Evolutionary conservation across 1,284 basidiomycete species (phyloP).

Genomic region (Psilocybe mexicana): DNA sequence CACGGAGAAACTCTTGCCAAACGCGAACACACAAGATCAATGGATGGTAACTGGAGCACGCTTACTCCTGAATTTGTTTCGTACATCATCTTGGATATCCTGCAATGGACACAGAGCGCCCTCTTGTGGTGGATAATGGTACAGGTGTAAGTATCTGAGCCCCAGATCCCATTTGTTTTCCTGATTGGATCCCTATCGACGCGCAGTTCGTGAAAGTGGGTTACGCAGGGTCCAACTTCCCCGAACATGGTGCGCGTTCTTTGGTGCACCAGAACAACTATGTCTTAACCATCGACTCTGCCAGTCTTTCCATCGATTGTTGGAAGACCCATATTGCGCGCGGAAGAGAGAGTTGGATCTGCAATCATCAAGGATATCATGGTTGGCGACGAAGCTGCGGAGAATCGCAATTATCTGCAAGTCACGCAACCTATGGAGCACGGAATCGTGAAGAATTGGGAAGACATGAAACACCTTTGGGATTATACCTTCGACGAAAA

Average conservation of each 20-base stretch:
- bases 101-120: constrained; percentile 65
- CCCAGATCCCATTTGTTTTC: background rate
- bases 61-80: constrained; percentile 1
- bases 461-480: constrained; percentile 98
- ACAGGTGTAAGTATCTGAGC: constrained; percentile 78
- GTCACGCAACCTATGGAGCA: constrained; percentile 99
- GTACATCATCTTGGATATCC: background rate
- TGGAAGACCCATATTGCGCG: constrained; percentile 94
- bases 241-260: constrained; percentile 79
- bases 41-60: constrained; percentile 1
- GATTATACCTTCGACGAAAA: constrained; percentile 99
- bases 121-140: constrained; percentile 96
- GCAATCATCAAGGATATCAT: constrained; percentile 94
- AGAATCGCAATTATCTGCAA: constrained; percentile 94
- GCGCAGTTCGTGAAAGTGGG: constrained; percentile 96
- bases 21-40: constrained; percentile 18
- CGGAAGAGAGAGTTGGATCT: constrained; percentile 90
- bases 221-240: constrained; percentile 98
- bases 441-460: constrained; percentile 98
- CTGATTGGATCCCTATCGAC: constrained; percentile 16
- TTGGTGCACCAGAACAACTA: background rate
- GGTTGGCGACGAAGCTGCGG: constrained; percentile 95
- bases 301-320: constrained; percentile 95
- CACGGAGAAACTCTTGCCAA: constrained; percentile 7
- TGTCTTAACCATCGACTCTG: constrained; percentile 6